These are phyloP conservation scores for Botryococcus braunii DNA, from an alignment of 163 green algal genomes.

Conservation along the genomic window DNA sequence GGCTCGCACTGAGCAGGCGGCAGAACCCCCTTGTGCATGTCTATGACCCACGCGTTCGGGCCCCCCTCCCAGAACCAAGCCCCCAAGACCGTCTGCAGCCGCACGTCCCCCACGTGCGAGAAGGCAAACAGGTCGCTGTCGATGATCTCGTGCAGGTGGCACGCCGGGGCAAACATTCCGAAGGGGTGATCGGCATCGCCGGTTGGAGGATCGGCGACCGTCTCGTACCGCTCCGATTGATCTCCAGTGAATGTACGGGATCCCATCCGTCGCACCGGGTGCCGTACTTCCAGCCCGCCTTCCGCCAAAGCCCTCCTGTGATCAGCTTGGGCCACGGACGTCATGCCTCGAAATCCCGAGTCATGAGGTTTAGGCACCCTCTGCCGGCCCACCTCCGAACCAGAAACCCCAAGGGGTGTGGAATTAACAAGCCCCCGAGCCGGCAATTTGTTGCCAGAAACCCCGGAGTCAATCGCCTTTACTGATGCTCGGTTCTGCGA, in stretches of 20 bases:
- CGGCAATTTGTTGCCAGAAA: no score
- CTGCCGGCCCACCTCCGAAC: no score
- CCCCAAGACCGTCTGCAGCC: not conserved
- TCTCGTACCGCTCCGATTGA: no score
- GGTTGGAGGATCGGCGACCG: not conserved
- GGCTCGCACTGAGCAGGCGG: not conserved
- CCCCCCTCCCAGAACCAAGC: not conserved
- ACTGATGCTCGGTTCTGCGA: no score
- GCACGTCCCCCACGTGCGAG: not conserved
- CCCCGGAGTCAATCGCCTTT: no score
- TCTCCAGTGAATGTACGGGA: not conserved
- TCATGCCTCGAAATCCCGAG: no score
- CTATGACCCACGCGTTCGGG: not conserved
- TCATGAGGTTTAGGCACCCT: no score
- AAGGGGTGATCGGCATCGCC: not conserved
- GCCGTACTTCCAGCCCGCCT: not conserved
- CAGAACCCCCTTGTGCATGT: not conserved
- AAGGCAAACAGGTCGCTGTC: conserved; percentile 1
- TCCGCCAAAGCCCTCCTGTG: not conserved
- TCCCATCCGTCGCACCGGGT: not conserved
- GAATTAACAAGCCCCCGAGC: no score
- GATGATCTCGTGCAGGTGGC: conserved; percentile 13
- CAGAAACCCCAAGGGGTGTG: no score
- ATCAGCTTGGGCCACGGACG: not conserved
- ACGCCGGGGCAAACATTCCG: conserved; percentile 11